Evolutionary conservation across 768 basidiomycete genomes (phyloP).

Genomic region (Tubosaeta brunneosetosa): DNA sequence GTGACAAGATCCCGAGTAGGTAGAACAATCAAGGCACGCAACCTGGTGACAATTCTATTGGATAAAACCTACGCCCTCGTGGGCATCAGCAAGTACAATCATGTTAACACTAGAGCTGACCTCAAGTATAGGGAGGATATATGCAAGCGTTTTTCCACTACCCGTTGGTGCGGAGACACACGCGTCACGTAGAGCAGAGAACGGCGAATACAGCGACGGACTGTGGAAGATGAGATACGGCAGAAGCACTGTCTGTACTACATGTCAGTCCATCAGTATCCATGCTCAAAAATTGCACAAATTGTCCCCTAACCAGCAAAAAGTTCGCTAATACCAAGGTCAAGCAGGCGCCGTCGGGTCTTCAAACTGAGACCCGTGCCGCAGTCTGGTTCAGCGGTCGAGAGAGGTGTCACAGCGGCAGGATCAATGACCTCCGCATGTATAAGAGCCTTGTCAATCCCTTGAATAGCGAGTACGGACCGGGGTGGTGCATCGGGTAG

Average conservation of each 20-base stretch:
- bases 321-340: constrained; percentile 78
- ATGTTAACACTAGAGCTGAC: constrained; percentile 33
- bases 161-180: constrained; percentile 97
- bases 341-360: constrained; percentile 58
- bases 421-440: constrained; percentile 69
- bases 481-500: constrained; percentile 68
- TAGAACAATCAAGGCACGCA: constrained; percentile 84
- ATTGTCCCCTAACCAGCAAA: constrained; percentile 68
- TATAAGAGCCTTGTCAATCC: constrained; percentile 68
- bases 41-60: constrained; percentile 67
- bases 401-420: constrained; percentile 40
- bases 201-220: constrained; percentile 58
- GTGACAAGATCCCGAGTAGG: constrained; percentile 91
- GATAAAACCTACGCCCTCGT: constrained; percentile 54
- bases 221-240: constrained; percentile 67
- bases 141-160: constrained; percentile 97
- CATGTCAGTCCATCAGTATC: constrained; percentile 14
- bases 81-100: neutral
- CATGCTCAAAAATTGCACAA: neutral
- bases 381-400: constrained; percentile 33
- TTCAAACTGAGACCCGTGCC: constrained; percentile 51
- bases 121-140: constrained; percentile 89
- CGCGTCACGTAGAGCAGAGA: constrained; percentile 66
- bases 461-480: constrained; percentile 67
- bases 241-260: constrained; percentile 86